Evolutionary conservation across 352 stramenopile species (phyloP).

Genomic region (Globisporangium canariense): DNA sequence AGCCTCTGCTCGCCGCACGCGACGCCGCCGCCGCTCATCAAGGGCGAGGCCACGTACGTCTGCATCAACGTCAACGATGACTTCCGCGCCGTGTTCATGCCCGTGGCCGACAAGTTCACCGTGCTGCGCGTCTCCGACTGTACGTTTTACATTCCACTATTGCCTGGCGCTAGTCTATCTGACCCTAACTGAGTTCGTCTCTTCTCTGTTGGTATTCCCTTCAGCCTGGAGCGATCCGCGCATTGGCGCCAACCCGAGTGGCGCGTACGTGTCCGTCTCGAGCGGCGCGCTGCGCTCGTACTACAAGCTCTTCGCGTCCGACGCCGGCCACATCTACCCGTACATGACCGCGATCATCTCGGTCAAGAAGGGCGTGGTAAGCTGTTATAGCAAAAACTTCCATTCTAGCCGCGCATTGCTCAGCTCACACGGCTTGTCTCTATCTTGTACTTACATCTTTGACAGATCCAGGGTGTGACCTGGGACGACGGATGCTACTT

Average conservation of each 20-base stretch:
- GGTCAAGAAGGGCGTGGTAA: conserved; percentile 66
- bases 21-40: conserved; percentile 43
- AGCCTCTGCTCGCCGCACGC: conserved; percentile 58
- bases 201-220: too few species aligned
- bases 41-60: conserved; percentile 62
- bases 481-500: conserved; percentile 86
- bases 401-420: too few species aligned
- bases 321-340: conserved; percentile 45
- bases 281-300: conserved; percentile 57
- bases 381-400: neutral
- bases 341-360: conserved; percentile 80
- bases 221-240: conserved; percentile 70
- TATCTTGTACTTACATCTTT: neutral
- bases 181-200: neutral
- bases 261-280: conserved; percentile 65
- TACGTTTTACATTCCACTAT: conserved; percentile 25
- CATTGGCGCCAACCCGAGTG: conserved; percentile 40
- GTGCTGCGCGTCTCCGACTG: conserved; percentile 71
- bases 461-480: conserved; percentile 64
- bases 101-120: conserved; percentile 72
- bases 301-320: conserved; percentile 72
- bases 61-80: conserved; percentile 79
- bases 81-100: conserved; percentile 74
- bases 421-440: too few species aligned
- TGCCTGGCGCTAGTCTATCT: neutral